Evolutionary conservation across 176 grass and related monocot genomes (phyloP).

Genomic region (Puya raimondii): DNA sequence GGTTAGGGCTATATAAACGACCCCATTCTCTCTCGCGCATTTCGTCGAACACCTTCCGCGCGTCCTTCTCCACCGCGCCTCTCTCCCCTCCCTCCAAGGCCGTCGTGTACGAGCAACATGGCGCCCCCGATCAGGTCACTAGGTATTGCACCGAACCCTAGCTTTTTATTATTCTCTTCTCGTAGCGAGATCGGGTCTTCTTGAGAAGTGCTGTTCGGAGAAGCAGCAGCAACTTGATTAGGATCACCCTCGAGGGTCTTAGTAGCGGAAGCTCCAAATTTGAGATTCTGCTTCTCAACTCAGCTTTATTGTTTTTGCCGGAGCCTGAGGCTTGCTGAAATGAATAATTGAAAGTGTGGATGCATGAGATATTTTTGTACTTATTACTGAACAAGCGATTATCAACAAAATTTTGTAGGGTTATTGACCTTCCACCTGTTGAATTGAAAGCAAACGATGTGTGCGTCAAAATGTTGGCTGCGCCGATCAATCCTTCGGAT

Average conservation of each 20-base stretch:
- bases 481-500: conserved; percentile 95
- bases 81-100: conserved; percentile 54
- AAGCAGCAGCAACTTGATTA: too few relatives aligned
- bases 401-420: conserved; percentile 7
- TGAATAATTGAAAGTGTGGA: neutral
- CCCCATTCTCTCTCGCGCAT: conserved; percentile 11
- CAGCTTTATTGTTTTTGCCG: too few relatives aligned
- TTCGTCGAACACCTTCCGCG: conserved; percentile 23
- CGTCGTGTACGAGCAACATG: conserved; percentile 63
- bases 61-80: conserved; percentile 16
- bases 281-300: too few relatives aligned
- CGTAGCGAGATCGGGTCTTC: neutral
- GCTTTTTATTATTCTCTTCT: conserved; percentile 1
- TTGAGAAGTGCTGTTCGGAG: neutral
- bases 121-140: conserved; percentile 53
- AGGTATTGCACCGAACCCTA: conserved; percentile 11
- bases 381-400: neutral
- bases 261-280: too few relatives aligned
- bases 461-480: conserved; percentile 78
- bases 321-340: neutral
- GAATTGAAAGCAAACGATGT: conserved; percentile 51
- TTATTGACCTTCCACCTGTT: conserved; percentile 36
- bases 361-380: neutral
- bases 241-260: too few relatives aligned
- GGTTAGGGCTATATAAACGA: neutral